These are phyloP conservation scores for Eucalyptus marginata DNA, from an alignment of 345 rosid species.

Conservation along the genomic window DNA sequence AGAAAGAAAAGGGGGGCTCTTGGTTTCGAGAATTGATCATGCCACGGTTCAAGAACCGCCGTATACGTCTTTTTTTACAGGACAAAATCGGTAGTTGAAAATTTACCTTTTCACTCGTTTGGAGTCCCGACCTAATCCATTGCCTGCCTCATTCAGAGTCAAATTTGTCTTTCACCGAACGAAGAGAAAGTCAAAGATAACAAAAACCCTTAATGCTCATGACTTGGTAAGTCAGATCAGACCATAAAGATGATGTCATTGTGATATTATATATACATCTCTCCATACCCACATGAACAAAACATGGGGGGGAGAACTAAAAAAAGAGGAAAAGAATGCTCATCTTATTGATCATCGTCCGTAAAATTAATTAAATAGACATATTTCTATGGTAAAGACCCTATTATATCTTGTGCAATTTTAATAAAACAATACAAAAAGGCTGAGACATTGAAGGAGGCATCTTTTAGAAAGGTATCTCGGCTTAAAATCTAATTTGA, in stretches of 20 bases:
- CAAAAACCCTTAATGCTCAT: neutral
- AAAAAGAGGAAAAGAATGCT: neutral
- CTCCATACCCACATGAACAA: neutral
- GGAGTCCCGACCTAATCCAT: neutral
- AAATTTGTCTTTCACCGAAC: neutral
- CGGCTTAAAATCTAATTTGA: conserved; percentile 6
- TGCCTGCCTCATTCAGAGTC: neutral
- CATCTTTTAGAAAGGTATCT: neutral
- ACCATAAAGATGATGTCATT: neutral
- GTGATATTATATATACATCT: neutral
- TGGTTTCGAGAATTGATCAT: neutral
- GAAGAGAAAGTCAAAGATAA: neutral
- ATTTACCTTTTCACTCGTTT: neutral
- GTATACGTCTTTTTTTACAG: neutral
- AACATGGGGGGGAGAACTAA: neutral
- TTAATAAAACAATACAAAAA: conserved; percentile 4
- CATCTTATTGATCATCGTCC: conserved; percentile 7
- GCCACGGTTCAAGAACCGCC: neutral
- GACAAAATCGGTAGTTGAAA: neutral
- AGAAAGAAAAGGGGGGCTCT: neutral
- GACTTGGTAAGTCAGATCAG: neutral
- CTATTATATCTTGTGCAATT: conserved; percentile 4
- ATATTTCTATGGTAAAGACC: neutral
- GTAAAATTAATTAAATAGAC: conserved; percentile 5
- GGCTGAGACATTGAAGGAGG: conserved; percentile 1